Evolutionary conservation across 108 stramenopile species (phyloP).

Genomic region (Epithemia pelagica): DNA sequence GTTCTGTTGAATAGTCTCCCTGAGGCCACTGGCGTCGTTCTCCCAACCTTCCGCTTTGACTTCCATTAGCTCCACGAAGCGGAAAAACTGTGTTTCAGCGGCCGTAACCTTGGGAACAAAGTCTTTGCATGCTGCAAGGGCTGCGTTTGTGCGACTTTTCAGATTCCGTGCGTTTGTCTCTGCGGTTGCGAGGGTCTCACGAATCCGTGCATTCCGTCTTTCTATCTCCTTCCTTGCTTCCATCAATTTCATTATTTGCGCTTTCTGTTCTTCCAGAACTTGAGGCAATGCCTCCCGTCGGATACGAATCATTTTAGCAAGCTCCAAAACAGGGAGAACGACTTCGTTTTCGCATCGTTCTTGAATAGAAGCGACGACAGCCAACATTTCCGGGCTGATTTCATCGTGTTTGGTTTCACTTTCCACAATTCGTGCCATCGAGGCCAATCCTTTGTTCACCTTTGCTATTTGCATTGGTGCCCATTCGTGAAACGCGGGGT

Average conservation of each 20-base stretch:
- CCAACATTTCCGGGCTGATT: constrained; percentile 47
- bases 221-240: constrained; percentile 33
- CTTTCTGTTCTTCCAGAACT: constrained; percentile 38
- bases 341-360: constrained; percentile 58
- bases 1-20: background rate
- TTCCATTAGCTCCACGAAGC: constrained; percentile 6
- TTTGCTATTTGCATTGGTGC: constrained; percentile 42
- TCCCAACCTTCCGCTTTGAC: background rate
- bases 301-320: constrained; percentile 39
- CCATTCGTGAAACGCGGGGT: constrained; percentile 41
- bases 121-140: constrained; percentile 49
- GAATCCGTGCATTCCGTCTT: constrained; percentile 23
- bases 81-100: constrained; percentile 65
- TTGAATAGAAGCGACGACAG: constrained; percentile 49
- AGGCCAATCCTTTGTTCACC: constrained; percentile 41
- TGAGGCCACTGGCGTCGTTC: background rate
- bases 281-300: constrained; percentile 33
- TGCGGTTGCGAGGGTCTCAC: constrained; percentile 30
- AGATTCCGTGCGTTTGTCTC: constrained; percentile 38
- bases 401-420: constrained; percentile 40
- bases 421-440: constrained; percentile 67
- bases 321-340: constrained; percentile 54
- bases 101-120: constrained; percentile 61
- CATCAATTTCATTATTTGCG: constrained; percentile 33
- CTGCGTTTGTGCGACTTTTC: constrained; percentile 50